These are phyloP conservation scores for Cutaneotrichosporon dermatis DNA, from an alignment of 1,284 basidiomycete genomes.

Conservation along the genomic window DNA sequence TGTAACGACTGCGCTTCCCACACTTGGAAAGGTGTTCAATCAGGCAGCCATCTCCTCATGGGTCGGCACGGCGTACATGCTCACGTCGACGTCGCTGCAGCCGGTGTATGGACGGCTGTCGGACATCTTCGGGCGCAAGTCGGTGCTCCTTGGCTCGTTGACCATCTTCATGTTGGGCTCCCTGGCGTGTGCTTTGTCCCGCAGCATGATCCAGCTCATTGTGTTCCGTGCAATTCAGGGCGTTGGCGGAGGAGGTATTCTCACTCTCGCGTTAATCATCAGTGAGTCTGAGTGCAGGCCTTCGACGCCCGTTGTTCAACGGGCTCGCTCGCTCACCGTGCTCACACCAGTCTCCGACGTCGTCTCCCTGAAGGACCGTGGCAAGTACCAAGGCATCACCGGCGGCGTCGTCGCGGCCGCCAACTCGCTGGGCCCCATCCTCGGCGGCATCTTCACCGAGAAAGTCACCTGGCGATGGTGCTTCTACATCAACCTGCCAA, in stretches of 20 bases:
- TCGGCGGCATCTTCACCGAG: conserved; percentile 42
- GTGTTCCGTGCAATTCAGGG: conserved; percentile 54
- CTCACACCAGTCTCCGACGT: conserved; percentile 26
- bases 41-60: conserved; percentile 62
- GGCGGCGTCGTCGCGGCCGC: conserved; percentile 37
- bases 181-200: conserved; percentile 54
- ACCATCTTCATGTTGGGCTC: conserved; percentile 56
- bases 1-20: conserved; percentile 63
- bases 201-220: conserved; percentile 63
- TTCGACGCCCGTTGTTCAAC: neutral
- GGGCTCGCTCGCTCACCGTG: neutral
- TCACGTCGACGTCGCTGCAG: conserved; percentile 52
- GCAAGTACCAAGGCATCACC: conserved; percentile 45
- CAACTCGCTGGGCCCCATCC: conserved; percentile 41
- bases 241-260: conserved; percentile 32
- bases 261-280: conserved; percentile 33
- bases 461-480: conserved; percentile 38
- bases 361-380: conserved; percentile 41
- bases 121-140: conserved; percentile 71
- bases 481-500: conserved; percentile 59
- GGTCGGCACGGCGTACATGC: conserved; percentile 52
- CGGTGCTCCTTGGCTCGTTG: conserved; percentile 52
- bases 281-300: conserved; percentile 1
- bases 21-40: conserved; percentile 61
- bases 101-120: conserved; percentile 60